Evolutionary conservation across 2,329 filamentous ascomycete genomes (phyloP), one percentile per base, ranked within the genome.

Genomic region (Colletotrichum orbiculare): DNA sequence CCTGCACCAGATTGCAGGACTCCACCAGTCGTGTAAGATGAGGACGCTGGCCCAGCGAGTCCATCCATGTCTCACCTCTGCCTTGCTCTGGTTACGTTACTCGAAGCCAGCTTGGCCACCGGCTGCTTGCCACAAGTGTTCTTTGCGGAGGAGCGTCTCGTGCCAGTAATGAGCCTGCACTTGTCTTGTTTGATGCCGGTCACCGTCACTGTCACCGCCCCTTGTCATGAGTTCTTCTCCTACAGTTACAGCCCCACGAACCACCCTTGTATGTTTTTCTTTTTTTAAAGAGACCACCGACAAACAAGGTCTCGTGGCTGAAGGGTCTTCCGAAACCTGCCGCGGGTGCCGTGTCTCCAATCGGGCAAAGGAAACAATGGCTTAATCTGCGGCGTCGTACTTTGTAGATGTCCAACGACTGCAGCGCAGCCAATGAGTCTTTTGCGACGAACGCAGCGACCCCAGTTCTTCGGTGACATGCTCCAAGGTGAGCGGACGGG

Each of bases 51-150:
- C 74, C 74, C 75, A 78, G 77, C 78, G 76, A 78, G 76, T 78
- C 74, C 74, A 78, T 78, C 74, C 74, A 78, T 82, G 81, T 82
- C 80, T 82, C 79, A 78, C 73, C 77, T 65, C 74, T 78, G 76
- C 77, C 77, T 77, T 81, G 78, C 73, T 78, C 69, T 66, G 67
- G 69, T 4, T 4, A 25, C 25, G 25, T 70, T 70, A 69, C 67
- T 67, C 59, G 56, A 60, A 64, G 58, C 60, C 52, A 56, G 58
- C 46, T 65, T 62, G 58, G 62, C 62, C 62, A 68, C 72, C 71
- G 72, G 73, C 69, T 75, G 75, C 73, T 77, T 73, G 78, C 79
- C 79, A 80, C 79, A 77, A 70, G 69, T 67, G 37, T 17, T 46
- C 58, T 46, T 69, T 62, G 73, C 70, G 71, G 70, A 73, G 71